Evolutionary conservation across 306 rosid genomes (phyloP).

Genomic region (Cucurbita pepo): DNA sequence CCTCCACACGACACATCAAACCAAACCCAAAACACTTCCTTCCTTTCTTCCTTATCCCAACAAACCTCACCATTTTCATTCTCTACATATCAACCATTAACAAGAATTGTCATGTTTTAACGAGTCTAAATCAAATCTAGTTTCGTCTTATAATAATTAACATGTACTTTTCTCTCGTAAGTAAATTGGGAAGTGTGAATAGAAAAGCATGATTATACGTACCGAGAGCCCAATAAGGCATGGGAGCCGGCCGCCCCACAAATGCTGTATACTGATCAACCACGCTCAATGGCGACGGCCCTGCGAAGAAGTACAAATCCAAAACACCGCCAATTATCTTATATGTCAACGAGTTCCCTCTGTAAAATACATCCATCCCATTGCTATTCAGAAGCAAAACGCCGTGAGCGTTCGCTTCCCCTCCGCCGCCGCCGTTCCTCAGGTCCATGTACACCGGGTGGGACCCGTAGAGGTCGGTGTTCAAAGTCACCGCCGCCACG

Average conservation of each 20-base stretch:
- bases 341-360: slow-evolving; percentile 61
- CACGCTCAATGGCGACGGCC: slow-evolving; percentile 61
- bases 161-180: no score
- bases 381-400: slow-evolving; percentile 80
- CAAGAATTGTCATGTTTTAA: no score
- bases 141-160: no score
- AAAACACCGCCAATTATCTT: slow-evolving; percentile 82
- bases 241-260: slow-evolving; percentile 89
- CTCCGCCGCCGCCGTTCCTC: slow-evolving; percentile 45
- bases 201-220: background rate
- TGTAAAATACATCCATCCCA: slow-evolving; percentile 91
- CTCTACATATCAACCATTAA: background rate
- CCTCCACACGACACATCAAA: background rate
- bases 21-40: background rate
- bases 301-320: slow-evolving; percentile 85
- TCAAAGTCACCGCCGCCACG: slow-evolving; percentile 67
- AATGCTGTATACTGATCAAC: slow-evolving; percentile 87
- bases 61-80: background rate
- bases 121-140: no score
- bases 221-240: slow-evolving; percentile 99
- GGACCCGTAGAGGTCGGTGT: slow-evolving; percentile 81
- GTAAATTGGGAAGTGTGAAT: no score
- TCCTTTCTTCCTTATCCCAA: background rate
- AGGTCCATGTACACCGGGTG: slow-evolving; percentile 92
- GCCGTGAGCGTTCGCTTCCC: slow-evolving; percentile 50